Evolutionary conservation across 2,329 filamentous ascomycete genomes (phyloP), one percentile per base, ranked within the genome.

Genomic region (Epicoccum nigrum): DNA sequence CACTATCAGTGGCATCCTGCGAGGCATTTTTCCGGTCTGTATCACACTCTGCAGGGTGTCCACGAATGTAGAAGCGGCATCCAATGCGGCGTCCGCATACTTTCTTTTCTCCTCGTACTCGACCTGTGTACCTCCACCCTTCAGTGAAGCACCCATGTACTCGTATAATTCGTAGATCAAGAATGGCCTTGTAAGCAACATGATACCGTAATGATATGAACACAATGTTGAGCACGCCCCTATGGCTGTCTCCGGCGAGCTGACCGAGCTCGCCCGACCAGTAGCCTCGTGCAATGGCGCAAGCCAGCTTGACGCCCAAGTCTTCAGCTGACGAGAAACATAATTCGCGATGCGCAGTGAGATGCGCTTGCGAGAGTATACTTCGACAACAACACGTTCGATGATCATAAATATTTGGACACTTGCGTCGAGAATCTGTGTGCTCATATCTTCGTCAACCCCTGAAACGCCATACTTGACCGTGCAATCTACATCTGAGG

Each of bases 201-300:
- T 81, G 34, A 82, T 81, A 1, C 77, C 79, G 69, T 80, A 82
- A 59, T 81, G 81, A 50, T 82, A 82, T 3, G 79, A 75, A 25
- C 77, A 77, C 12, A 81, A 72, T 1, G 79, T 73, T 33, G 81
- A 79, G n/a, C 77, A 78, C 4, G 79, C 76, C 2, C 78, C 77
- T 7, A 80, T 61, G 7, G 71, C 71, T 31, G 39, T 52, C 20
- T 62, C 47, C 7, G 52, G 50, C 9, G 55, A 51, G 1, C 17
- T 46, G 3, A 15, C 15, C 9, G 23, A 5, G 23, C 63, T 69
- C 30, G 73, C 62, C 38, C 72, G 63, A 8, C 41, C 48, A 0
- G 54, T 68, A 16, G 64, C 59, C 16, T 73, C 64, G 9, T 65
- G 62, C 13, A 75, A 46, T 1, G 46, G 53, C 4, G 54, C 44